Base-by-base conservation (phyloP, 139 green algal species). In the Haematococcus lacustris region DNA sequence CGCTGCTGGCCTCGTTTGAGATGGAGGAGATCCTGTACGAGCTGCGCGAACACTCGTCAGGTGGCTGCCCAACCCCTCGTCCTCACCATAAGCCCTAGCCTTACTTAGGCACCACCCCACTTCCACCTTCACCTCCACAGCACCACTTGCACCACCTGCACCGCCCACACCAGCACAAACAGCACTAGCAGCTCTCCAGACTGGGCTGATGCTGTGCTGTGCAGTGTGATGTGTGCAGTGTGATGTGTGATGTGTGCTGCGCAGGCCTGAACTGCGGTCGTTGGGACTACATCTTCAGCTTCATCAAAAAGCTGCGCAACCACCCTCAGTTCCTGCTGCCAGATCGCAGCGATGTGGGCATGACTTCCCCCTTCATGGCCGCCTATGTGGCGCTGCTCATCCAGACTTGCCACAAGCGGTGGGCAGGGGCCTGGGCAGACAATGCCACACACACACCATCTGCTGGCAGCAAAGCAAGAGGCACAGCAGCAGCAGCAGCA, bases 1-100 rank as follows among this genome's bases (percentile, higher is more conserved):
- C 91, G 60, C 83, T 96, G 66, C 87, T 88, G 28, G 91, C 91
- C 9, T 86, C 91, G 7, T 96, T 96, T 78, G 89, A 96, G 89
- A 96, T 96, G 91, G 82, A 96, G 71, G 91, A 96, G 88, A 93
- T 96, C 76, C 74, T 96, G 68, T 96, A 86, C 38, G 91, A 96
- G 87, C 89, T 96, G 72, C 77, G 89, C 21, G 78, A 94, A 61
- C 91, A 96, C 80, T 88, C 78, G 2, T 73, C 84, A 35, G 76
- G 76, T 82, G 51, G 2, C 1, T 43, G 75, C n/a, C n/a, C n/a
- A n/a, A n/a, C 60, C 69, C 23, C 13, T n/a, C n/a, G n/a, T n/a
- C n/a, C n/a, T n/a, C n/a, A n/a, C n/a, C n/a, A n/a, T n/a, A n/a
- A n/a, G n/a, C n/a, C n/a, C n/a, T n/a, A n/a, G n/a, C n/a, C n/a